These are phyloP conservation scores for Didymella exigua DNA, from an alignment of 2,329 filamentous ascomycete species.

Conservation along the genomic window DNA sequence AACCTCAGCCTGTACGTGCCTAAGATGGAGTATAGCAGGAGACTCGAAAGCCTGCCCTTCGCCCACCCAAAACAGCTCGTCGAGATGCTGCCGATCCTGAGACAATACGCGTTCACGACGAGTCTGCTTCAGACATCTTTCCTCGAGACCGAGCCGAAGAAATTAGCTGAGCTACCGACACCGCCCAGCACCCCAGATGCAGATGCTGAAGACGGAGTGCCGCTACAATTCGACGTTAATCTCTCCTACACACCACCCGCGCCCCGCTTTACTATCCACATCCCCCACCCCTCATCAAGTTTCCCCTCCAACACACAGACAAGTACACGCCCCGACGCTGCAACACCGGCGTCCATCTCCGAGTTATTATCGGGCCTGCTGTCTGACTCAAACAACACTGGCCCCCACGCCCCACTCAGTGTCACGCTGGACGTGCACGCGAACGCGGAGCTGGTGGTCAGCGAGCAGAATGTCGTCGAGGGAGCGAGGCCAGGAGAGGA, in stretches of 20 bases:
- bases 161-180: slow-evolving; percentile 23
- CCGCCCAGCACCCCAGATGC: slow-evolving; percentile 14
- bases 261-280: slow-evolving; percentile 39
- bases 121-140: slow-evolving; percentile 69
- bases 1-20: slow-evolving; percentile 70
- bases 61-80: slow-evolving; percentile 78
- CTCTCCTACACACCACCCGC: slow-evolving; percentile 41
- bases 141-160: slow-evolving; percentile 16
- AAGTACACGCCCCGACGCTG: neutral
- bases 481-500: slow-evolving; percentile 22
- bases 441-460: slow-evolving; percentile 64
- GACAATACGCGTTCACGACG: slow-evolving; percentile 76
- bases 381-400: slow-evolving; percentile 15
- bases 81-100: slow-evolving; percentile 70
- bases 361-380: slow-evolving; percentile 29
- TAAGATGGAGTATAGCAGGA: slow-evolving; percentile 73
- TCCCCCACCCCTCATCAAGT: slow-evolving; percentile 34
- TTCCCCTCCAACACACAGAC: neutral
- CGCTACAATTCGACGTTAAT: slow-evolving; percentile 38
- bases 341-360: slow-evolving; percentile 15
- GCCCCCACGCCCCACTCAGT: slow-evolving; percentile 53
- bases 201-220: neutral
- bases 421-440: slow-evolving; percentile 64
- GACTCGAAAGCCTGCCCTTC: slow-evolving; percentile 72
- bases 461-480: slow-evolving; percentile 60